Conservation (phyloP, 495 filamentous ascomycete genomes). For the Penicillium subrubescens region DNA sequence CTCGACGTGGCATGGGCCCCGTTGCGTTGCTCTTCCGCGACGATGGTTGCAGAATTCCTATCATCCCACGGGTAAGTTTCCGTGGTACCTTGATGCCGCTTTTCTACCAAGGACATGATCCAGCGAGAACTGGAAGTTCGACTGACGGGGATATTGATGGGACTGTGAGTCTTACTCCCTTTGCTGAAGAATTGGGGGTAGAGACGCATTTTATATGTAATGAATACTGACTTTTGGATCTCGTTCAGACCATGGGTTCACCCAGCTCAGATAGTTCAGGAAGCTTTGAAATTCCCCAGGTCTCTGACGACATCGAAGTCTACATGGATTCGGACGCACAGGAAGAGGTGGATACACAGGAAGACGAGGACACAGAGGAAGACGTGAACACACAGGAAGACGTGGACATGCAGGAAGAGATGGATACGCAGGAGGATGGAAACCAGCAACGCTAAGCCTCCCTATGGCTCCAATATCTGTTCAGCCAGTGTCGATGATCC, state of each 20-base stretch:
- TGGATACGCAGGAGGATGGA: background rate
- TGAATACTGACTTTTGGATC: background rate
- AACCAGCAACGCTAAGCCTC: background rate
- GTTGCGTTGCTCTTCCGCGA: background rate
- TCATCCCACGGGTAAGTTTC: slow-evolving; percentile 6
- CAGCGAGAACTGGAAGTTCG: background rate
- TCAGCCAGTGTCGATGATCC: background rate
- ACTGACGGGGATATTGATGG: too few relatives aligned
- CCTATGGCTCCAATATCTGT: background rate
- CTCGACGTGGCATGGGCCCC: background rate
- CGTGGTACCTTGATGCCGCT: background rate
- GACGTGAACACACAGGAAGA: too few relatives aligned
- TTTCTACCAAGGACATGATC: background rate
- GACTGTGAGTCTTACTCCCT: slow-evolving; percentile 13
- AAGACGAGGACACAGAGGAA: too few relatives aligned
- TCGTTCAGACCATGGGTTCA: background rate
- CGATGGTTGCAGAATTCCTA: background rate
- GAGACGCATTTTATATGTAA: background rate
- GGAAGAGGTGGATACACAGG: too few relatives aligned
- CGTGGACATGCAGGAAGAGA: too few relatives aligned
- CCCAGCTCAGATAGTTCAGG: background rate
- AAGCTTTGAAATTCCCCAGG: too few relatives aligned
- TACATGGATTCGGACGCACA: background rate
- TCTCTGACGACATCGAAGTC: background rate
- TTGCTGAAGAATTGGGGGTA: background rate